Percentiles rank a stretch among this genome's conserved stretches.
phyloP scores from a whole-genome alignment of 306 rosid species.

The Quercus dentata region DNA sequence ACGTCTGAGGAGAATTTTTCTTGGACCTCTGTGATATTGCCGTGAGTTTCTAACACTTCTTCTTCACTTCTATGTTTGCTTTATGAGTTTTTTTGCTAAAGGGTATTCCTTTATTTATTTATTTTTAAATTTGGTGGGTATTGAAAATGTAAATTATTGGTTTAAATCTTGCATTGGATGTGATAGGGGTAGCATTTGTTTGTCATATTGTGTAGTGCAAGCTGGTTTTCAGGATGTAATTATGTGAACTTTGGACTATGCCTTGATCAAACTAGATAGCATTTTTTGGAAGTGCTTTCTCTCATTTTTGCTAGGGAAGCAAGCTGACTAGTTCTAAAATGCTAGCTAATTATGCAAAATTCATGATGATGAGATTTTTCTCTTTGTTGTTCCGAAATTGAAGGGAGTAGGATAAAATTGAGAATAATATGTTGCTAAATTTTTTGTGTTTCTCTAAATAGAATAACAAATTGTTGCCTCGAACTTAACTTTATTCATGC shows the following conservation, averaged over 20 bases:
- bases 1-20: conserved; percentile 52
- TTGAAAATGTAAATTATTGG: not conserved
- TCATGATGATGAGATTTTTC: not conserved
- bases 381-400: not conserved
- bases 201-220: not conserved
- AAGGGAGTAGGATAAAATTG: not conserved
- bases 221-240: not conserved
- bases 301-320: not conserved
- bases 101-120: not conserved
- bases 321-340: not conserved
- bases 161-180: not conserved
- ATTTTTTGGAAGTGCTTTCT: not conserved
- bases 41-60: conserved; percentile 53
- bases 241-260: not conserved
- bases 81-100: not conserved
- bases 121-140: not conserved
- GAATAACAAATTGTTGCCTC: conserved; percentile 1
- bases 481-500: conserved; percentile 14
- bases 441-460: conserved; percentile 4
- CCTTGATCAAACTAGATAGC: not conserved
- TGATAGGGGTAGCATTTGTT: not conserved
- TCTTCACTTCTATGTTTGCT: not conserved
- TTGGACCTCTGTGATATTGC: conserved; percentile 73
- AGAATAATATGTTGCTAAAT: not conserved
- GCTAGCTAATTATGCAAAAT: not conserved